phyloP scores from a whole-genome alignment of 2,329 filamentous ascomycete species.

The Alternaria sp. region DNA sequence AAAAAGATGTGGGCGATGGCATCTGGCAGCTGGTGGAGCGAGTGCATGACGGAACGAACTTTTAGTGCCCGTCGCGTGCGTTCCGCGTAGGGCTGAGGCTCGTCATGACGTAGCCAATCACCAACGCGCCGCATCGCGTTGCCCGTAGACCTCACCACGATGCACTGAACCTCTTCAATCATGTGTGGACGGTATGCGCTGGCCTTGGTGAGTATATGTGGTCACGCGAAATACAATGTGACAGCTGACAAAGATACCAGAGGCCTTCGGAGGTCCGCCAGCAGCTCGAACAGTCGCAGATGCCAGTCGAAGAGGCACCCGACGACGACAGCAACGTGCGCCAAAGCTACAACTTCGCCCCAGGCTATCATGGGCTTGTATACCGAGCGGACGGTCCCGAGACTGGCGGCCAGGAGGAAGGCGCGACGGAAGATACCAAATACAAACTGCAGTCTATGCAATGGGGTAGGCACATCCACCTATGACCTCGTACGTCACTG shows the following conservation, averaged over 20 bases:
- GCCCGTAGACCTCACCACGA: not conserved
- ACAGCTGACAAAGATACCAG: conserved; percentile 53
- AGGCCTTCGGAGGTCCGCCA: conserved; percentile 77
- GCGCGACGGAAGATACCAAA: conserved; percentile 51
- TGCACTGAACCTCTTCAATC: conserved; percentile 23
- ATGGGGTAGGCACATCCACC: conserved; percentile 66
- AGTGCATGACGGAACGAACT: conserved; percentile 31
- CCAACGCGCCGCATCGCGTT: conserved; percentile 20
- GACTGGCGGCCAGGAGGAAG: conserved; percentile 53
- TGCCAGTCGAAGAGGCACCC: conserved; percentile 75
- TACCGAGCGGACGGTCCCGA: conserved; percentile 78
- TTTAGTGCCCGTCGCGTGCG: conserved; percentile 34
- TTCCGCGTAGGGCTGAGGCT: conserved; percentile 37
- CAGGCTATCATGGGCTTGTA: conserved; percentile 82
- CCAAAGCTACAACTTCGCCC: conserved; percentile 91
- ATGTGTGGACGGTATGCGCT: conserved; percentile 76
- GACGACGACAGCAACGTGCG: conserved; percentile 69
- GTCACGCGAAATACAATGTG: not conserved
- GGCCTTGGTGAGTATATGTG: conserved; percentile 59
- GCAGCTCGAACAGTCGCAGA: conserved; percentile 74
- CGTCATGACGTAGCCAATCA: conserved; percentile 46
- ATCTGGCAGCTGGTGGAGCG: conserved; percentile 20
- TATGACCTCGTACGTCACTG: conserved; percentile 9
- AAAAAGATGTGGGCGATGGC: conserved; percentile 19
- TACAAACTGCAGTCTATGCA: conserved; percentile 94